These are phyloP conservation scores for Sicyos baderoa DNA, from an alignment of 306 rosid species.

Conservation along the genomic window DNA sequence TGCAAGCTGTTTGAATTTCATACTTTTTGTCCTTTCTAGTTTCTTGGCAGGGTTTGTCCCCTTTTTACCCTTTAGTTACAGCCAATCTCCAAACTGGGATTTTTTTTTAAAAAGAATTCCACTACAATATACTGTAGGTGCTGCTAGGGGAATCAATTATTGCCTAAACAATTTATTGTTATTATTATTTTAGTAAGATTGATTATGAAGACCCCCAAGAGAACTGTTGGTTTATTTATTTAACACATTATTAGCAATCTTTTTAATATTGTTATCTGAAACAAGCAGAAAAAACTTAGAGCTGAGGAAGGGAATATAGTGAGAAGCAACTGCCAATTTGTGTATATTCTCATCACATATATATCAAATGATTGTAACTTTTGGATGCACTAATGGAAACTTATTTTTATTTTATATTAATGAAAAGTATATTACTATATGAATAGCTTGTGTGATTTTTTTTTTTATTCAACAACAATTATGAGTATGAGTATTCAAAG, in stretches of 20 bases:
- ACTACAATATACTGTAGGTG: not conserved
- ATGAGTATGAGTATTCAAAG: too few relatives aligned
- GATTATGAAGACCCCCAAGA: not conserved
- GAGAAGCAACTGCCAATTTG: not conserved
- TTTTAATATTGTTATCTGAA: not conserved
- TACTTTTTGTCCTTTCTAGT: not conserved
- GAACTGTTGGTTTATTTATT: not conserved
- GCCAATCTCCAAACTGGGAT: slow-evolving; percentile 5
- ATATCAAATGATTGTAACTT: not conserved
- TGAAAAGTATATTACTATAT: not conserved
- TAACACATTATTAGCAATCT: not conserved
- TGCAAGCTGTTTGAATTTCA: slow-evolving; percentile 11
- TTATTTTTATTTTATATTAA: not conserved
- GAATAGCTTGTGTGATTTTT: not conserved
- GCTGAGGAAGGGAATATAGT: not conserved
- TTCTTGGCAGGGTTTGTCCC: not conserved
- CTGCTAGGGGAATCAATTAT: slow-evolving; percentile 1
- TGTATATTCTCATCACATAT: not conserved
- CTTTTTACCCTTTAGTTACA: not conserved
- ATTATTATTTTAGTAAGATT: not conserved
- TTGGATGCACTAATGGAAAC: not conserved
- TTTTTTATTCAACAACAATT: too few relatives aligned
- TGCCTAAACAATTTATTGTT: not conserved
- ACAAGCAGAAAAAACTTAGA: not conserved
- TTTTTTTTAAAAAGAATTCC: not conserved